A percentile compares a stretch with the other conserved stretches of the same genome.
Evolutionary conservation across 192 early-diverging fungal genomes (phyloP).

Genomic region (Helicostylum pulchrum): DNA sequence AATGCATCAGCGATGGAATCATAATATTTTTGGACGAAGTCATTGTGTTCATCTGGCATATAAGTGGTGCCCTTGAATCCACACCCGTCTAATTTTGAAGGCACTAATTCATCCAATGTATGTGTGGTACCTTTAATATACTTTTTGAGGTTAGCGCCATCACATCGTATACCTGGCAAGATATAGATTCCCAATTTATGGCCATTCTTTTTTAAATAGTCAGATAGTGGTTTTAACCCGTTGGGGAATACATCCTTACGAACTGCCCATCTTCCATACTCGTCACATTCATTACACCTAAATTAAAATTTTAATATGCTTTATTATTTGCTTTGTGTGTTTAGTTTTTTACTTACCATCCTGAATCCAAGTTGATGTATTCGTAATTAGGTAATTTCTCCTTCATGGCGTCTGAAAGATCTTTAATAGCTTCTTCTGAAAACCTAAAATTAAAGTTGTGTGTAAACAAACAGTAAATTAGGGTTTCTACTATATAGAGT

Average conservation of each 20-base stretch:
- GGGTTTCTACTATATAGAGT: not conserved
- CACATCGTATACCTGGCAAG: constrained; percentile 29
- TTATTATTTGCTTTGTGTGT: not conserved
- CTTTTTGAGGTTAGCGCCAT: constrained; percentile 12
- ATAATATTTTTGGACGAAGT: constrained; percentile 21
- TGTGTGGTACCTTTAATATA: constrained; percentile 18
- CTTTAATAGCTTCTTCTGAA: constrained; percentile 24
- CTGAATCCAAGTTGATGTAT: constrained; percentile 39
- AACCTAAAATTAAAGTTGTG: constrained; percentile 19
- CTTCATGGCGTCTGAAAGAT: constrained; percentile 30
- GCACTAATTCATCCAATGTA: constrained; percentile 5
- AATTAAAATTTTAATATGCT: not conserved
- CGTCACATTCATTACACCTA: constrained; percentile 29
- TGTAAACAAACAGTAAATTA: not conserved
- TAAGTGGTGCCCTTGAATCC: constrained; percentile 31
- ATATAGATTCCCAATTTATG: constrained; percentile 36
- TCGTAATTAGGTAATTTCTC: constrained; percentile 28
- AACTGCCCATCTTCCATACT: constrained; percentile 29
- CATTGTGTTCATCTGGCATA: constrained; percentile 23
- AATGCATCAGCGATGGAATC: constrained; percentile 29
- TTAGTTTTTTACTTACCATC: constrained; percentile 22
- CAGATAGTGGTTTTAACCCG: constrained; percentile 20
- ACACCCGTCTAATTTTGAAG: constrained; percentile 17
- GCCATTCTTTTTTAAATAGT: constrained; percentile 21
- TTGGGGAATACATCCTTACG: constrained; percentile 31